These are phyloP conservation scores for Talaromyces sp. DNA, from an alignment of 2,329 filamentous ascomycete species.

Conservation along the genomic window DNA sequence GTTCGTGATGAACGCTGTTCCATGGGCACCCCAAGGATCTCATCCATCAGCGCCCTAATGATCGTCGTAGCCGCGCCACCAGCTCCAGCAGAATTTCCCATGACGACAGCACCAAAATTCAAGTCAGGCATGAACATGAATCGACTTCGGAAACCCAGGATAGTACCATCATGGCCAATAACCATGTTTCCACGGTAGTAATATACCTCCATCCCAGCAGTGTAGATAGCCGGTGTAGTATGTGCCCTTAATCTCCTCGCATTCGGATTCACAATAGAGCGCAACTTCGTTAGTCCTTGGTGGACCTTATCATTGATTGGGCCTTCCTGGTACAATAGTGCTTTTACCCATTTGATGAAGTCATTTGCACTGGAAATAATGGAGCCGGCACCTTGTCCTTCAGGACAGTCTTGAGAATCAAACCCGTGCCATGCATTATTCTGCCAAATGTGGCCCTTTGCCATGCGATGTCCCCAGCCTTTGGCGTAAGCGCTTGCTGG, in stretches of 20 bases:
- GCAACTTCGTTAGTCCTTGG: conserved; percentile 1
- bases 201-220: conserved; percentile 26
- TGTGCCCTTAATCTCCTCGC: conserved; percentile 14
- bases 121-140: conserved; percentile 12
- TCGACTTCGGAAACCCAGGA: conserved; percentile 26
- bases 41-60: neutral
- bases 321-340: conserved; percentile 27
- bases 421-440: conserved; percentile 26
- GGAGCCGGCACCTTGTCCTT: conserved; percentile 43
- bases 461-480: conserved; percentile 32
- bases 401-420: conserved; percentile 26
- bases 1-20: neutral
- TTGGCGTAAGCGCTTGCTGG: conserved; percentile 33
- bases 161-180: conserved; percentile 28
- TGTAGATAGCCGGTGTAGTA: conserved; percentile 26
- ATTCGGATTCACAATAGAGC: conserved; percentile 1
- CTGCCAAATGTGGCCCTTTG: conserved; percentile 45
- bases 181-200: conserved; percentile 30
- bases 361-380: conserved; percentile 36
- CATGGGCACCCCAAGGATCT: neutral
- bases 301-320: conserved; percentile 23
- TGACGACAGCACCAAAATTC: neutral
- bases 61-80: neutral
- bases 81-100: conserved; percentile 12
- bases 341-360: conserved; percentile 29